Percentiles rank a stretch among this genome's conserved stretches.
Conservation (phyloP, 2,329 filamentous ascomycete species). For the Myriosclerotinia scirpicola region DNA sequence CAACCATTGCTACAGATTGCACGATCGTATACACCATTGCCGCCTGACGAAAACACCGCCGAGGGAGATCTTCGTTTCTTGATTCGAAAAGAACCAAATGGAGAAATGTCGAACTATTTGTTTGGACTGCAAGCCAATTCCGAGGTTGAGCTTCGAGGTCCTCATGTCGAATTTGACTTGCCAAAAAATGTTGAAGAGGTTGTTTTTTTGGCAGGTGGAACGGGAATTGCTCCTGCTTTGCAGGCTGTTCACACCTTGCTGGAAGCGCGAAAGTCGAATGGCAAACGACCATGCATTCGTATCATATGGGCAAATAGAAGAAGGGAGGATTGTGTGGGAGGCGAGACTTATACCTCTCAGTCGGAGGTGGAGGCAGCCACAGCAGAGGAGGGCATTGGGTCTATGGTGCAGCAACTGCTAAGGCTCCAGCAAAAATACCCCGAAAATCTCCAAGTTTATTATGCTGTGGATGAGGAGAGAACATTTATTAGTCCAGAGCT, state of each 20-base stretch:
- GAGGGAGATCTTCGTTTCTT: constrained; percentile 64
- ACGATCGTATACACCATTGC: constrained; percentile 86
- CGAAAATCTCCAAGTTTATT: constrained; percentile 62
- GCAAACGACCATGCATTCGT: constrained; percentile 52
- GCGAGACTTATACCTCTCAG: constrained; percentile 49
- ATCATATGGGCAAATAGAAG: constrained; percentile 81
- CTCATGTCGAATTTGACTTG: constrained; percentile 66
- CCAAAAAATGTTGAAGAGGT: constrained; percentile 55
- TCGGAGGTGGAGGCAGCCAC: not conserved
- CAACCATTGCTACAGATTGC: constrained; percentile 93
- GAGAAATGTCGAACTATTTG: constrained; percentile 85
- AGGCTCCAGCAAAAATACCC: constrained; percentile 59
- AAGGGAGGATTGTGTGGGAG: constrained; percentile 64
- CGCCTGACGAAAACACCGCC: constrained; percentile 46
- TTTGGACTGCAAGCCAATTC: constrained; percentile 62
- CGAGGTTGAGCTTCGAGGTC: constrained; percentile 74
- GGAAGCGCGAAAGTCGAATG: constrained; percentile 41
- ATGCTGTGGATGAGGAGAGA: constrained; percentile 80
- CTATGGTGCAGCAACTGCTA: constrained; percentile 62
- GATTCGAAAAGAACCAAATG: constrained; percentile 73
- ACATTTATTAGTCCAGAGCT: constrained; percentile 59
- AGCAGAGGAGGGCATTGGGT: constrained; percentile 40
- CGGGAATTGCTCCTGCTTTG: constrained; percentile 85
- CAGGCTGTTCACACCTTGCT: constrained; percentile 70
- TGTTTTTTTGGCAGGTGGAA: constrained; percentile 80